phyloP scores from a whole-genome alignment of 2,329 filamentous ascomycete genomes.

The Orbilia blumenaviensis region DNA sequence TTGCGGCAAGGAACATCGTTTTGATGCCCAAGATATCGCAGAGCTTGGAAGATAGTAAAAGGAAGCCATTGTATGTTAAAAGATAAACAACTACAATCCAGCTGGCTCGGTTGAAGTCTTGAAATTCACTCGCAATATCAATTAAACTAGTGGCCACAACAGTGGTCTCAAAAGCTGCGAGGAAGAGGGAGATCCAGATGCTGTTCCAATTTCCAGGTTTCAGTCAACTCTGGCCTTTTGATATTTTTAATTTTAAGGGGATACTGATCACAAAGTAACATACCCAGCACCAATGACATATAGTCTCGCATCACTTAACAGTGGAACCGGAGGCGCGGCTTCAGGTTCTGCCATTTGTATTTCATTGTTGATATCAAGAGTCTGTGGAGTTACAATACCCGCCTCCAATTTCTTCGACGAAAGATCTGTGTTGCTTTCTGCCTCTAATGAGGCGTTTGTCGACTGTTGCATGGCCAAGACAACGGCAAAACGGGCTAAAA shows the following conservation, averaged over 20 bases:
- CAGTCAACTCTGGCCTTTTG: slow-evolving; percentile 47
- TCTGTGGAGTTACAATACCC: slow-evolving; percentile 25
- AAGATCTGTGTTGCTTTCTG: slow-evolving; percentile 36
- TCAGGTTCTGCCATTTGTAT: not conserved
- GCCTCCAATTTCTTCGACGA: slow-evolving; percentile 32
- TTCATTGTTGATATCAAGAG: slow-evolving; percentile 22
- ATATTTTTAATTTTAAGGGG: slow-evolving; percentile 3
- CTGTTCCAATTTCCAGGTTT: slow-evolving; percentile 17
- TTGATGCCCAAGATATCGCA: slow-evolving; percentile 64
- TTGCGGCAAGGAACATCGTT: slow-evolving; percentile 60
- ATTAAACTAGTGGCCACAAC: slow-evolving; percentile 67
- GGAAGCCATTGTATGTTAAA: slow-evolving; percentile 64
- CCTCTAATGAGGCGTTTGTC: slow-evolving; percentile 47
- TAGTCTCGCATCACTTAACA: slow-evolving; percentile 39
- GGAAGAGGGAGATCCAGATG: slow-evolving; percentile 59
- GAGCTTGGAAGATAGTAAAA: slow-evolving; percentile 63
- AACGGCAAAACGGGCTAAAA: slow-evolving; percentile 12
- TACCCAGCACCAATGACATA: slow-evolving; percentile 47
- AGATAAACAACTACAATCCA: slow-evolving; percentile 66
- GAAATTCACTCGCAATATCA: slow-evolving; percentile 62
- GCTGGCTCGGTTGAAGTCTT: slow-evolving; percentile 60
- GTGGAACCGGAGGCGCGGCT: not conserved
- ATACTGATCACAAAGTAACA: slow-evolving; percentile 4
- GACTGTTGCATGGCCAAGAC: slow-evolving; percentile 35
- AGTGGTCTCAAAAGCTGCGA: slow-evolving; percentile 65